phyloP scores from a whole-genome alignment of 1,284 basidiomycete genomes.

The Phlebopus sp. region DNA sequence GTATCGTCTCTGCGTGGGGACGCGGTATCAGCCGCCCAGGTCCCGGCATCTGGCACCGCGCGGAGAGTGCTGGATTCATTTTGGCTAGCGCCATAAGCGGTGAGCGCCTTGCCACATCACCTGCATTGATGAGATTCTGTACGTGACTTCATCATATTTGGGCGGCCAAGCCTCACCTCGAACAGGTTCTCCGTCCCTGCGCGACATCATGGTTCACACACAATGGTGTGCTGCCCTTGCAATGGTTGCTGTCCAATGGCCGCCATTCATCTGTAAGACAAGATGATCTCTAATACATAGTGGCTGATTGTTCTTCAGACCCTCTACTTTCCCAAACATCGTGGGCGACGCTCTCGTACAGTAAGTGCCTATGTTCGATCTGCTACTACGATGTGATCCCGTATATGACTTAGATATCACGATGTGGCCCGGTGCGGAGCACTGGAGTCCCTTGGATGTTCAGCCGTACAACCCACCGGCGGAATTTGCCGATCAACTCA shows the following conservation, averaged over 20 bases:
- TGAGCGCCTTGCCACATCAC: constrained; percentile 80
- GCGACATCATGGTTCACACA: constrained; percentile 90
- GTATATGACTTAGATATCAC: constrained; percentile 63
- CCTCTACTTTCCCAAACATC: constrained; percentile 82
- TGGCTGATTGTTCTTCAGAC: constrained; percentile 47
- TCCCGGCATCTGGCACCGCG: constrained; percentile 59
- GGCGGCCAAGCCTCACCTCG: constrained; percentile 16
- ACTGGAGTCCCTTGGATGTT: constrained; percentile 65
- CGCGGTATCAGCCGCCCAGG: constrained; percentile 60
- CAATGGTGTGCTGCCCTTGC: constrained; percentile 86
- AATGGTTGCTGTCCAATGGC: constrained; percentile 96
- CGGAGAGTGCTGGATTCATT: constrained; percentile 83
- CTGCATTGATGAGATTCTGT: constrained; percentile 89
- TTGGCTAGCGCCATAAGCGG: constrained; percentile 92
- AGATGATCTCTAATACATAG: constrained; percentile 1
- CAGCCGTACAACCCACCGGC: constrained; percentile 62
- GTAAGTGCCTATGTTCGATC: constrained; percentile 44
- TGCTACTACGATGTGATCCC: constrained; percentile 10
- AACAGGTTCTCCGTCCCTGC: constrained; percentile 85
- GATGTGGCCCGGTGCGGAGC: constrained; percentile 45
- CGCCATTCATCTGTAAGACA: constrained; percentile 80
- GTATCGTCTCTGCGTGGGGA: constrained; percentile 81
- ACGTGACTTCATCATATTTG: constrained; percentile 31
- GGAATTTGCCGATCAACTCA: constrained; percentile 68
- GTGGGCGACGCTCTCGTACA: constrained; percentile 86